Evolutionary conservation across 108 stramenopile species (phyloP).

Genomic region (Fistulifera solaris): DNA sequence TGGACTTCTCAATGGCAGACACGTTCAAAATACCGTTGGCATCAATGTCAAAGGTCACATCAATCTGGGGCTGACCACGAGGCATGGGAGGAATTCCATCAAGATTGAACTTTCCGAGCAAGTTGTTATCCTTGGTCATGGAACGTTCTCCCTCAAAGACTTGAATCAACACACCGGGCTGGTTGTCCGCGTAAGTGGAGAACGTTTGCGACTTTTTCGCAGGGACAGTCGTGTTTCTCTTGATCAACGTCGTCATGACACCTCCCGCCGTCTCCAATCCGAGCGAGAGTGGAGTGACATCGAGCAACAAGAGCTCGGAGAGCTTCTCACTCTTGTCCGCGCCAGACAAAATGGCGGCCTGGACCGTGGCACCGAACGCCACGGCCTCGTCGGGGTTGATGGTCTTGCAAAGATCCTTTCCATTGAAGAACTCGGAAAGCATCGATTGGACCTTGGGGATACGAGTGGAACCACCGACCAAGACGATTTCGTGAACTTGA

Average conservation of each 20-base stretch:
- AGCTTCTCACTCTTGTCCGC: conserved; percentile 96
- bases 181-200: conserved; percentile 99
- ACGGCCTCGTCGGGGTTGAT: conserved; percentile 98
- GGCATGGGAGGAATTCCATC: conserved; percentile 99
- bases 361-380: conserved; percentile 92
- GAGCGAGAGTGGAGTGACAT: conserved; percentile 97
- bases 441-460: conserved; percentile 96
- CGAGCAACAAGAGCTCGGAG: conserved; percentile 89
- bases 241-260: conserved; percentile 89
- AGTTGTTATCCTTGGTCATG: conserved; percentile 99
- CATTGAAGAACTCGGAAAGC: conserved; percentile 97
- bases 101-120: conserved; percentile 98
- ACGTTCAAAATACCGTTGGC: conserved; percentile 87
- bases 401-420: conserved; percentile 96
- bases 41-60: conserved; percentile 98
- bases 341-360: conserved; percentile 90
- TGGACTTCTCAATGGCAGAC: conserved; percentile 96
- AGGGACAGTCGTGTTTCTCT: conserved; percentile 72
- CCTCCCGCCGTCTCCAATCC: conserved; percentile 97
- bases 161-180: conserved; percentile 98
- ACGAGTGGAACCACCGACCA: conserved; percentile 97
- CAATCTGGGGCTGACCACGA: conserved; percentile 98
- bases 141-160: conserved; percentile 99
- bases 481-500: conserved; percentile 91
- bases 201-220: conserved; percentile 99